Evolutionary conservation across 78 protist genomes (phyloP).

Genomic region (Dictyostelium brefeldianum): DNA sequence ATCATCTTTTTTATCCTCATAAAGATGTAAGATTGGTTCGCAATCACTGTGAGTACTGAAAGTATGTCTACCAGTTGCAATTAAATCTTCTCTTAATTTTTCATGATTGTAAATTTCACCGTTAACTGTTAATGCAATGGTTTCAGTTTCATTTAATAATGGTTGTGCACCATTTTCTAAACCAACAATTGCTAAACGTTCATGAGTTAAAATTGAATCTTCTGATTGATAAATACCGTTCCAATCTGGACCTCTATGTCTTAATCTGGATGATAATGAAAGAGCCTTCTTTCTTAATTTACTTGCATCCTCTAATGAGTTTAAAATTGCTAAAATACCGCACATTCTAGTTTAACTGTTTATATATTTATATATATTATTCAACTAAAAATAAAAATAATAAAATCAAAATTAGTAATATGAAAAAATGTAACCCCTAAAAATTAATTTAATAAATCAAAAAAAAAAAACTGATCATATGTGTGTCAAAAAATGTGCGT

Average conservation of each 20-base stretch:
- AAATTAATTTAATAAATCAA: not conserved
- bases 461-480: not conserved
- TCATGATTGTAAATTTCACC: conserved; percentile 96
- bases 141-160: conserved; percentile 64
- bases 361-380: too few species aligned
- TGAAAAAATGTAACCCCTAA: not conserved
- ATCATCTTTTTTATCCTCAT: conserved; percentile 79
- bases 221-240: conserved; percentile 74
- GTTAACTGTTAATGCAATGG: conserved; percentile 86
- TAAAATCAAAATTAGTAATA: not conserved
- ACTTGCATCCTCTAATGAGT: conserved; percentile 53
- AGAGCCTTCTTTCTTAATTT: conserved; percentile 62
- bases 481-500: too few species aligned
- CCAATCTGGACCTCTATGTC: conserved; percentile 97
- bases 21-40: conserved; percentile 90
- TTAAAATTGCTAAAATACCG: conserved; percentile 86
- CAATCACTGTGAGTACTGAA: conserved; percentile 91
- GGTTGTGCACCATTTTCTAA: conserved; percentile 92
- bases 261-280: conserved; percentile 70
- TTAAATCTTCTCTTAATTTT: conserved; percentile 34
- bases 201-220: conserved; percentile 85
- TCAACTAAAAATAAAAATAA: not conserved
- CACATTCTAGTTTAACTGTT: conserved; percentile 65
- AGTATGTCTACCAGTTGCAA: conserved; percentile 57
- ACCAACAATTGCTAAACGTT: conserved; percentile 92